Evolutionary conservation across 2,329 filamentous ascomycete species (phyloP).

Genomic region (Annulohypoxylon truncatum): DNA sequence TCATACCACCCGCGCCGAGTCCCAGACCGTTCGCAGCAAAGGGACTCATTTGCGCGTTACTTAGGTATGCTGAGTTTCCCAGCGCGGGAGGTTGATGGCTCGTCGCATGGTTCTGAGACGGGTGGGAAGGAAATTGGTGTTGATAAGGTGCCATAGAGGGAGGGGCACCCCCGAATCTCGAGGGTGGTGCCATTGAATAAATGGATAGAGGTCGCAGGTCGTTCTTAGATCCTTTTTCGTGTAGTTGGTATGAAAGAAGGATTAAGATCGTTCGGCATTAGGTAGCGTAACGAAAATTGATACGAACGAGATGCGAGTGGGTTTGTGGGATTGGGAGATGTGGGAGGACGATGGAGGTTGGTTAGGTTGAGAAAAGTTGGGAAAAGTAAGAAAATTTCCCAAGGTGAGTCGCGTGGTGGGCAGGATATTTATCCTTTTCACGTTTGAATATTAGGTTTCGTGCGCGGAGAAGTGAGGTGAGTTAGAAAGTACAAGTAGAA

Average conservation of each 20-base stretch:
- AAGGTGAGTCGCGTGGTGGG: neutral
- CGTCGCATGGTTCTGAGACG: conserved; percentile 61
- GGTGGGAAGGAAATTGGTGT: conserved; percentile 66
- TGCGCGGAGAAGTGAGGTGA: neutral
- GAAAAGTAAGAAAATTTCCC: neutral
- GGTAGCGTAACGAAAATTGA: conserved; percentile 18
- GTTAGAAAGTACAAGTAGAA: neutral
- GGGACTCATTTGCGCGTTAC: conserved; percentile 74
- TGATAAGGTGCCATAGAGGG: conserved; percentile 60
- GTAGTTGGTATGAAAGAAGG: conserved; percentile 28
- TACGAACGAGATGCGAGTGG: neutral
- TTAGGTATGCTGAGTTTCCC: conserved; percentile 77
- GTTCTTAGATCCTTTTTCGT: conserved; percentile 25
- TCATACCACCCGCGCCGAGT: conserved; percentile 65
- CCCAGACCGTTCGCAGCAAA: conserved; percentile 72
- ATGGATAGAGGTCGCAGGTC: conserved; percentile 1
- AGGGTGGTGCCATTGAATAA: conserved; percentile 52
- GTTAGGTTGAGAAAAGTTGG: neutral
- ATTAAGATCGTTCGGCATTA: conserved; percentile 30
- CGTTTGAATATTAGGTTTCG: neutral
- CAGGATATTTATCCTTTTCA: neutral
- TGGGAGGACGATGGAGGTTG: neutral
- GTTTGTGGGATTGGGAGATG: neutral
- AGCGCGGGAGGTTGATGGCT: conserved; percentile 66
- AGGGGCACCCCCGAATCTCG: conserved; percentile 61